phyloP scores from a whole-genome alignment of 768 basidiomycete species.

The Rhizopogon roseolus region DNA sequence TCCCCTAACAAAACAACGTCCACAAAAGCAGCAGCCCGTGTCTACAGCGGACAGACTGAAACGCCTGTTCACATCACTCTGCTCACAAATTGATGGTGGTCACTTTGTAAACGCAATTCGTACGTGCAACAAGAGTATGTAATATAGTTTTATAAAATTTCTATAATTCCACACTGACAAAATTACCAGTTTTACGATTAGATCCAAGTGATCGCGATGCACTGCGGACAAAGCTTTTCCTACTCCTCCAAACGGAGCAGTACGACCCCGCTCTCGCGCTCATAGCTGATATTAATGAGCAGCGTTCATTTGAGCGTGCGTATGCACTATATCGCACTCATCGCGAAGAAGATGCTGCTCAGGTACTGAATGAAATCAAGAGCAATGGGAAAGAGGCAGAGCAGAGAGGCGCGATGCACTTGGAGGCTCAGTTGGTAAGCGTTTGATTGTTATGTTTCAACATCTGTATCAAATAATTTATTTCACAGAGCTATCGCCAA shows the following conservation, averaged over 20 bases:
- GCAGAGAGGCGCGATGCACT: conserved; percentile 65
- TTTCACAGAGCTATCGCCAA: conserved; percentile 66
- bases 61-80: conserved; percentile 71
- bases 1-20: conserved; percentile 3
- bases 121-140: conserved; percentile 88
- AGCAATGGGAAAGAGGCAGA: conserved; percentile 29
- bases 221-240: conserved; percentile 77
- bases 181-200: conserved; percentile 59
- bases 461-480: conserved; percentile 12
- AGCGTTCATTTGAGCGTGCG: conserved; percentile 59
- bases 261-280: conserved; percentile 66
- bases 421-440: conserved; percentile 85
- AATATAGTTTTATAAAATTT: conserved; percentile 12
- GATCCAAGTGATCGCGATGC: conserved; percentile 68
- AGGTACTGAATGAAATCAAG: conserved; percentile 47
- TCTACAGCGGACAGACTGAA: conserved; percentile 31
- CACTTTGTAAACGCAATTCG: conserved; percentile 82
- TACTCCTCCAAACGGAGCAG: conserved; percentile 83
- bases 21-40: conserved; percentile 13
- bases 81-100: conserved; percentile 87
- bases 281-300: conserved; percentile 28
- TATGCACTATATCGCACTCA: conserved; percentile 87
- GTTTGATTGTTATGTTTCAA: conserved; percentile 12
- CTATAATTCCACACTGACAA: conserved; percentile 12
- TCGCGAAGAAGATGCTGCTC: conserved; percentile 61